Conservation (phyloP, 192 early-diverging fungal genomes). For the Allomyces arbusculus region DNA sequence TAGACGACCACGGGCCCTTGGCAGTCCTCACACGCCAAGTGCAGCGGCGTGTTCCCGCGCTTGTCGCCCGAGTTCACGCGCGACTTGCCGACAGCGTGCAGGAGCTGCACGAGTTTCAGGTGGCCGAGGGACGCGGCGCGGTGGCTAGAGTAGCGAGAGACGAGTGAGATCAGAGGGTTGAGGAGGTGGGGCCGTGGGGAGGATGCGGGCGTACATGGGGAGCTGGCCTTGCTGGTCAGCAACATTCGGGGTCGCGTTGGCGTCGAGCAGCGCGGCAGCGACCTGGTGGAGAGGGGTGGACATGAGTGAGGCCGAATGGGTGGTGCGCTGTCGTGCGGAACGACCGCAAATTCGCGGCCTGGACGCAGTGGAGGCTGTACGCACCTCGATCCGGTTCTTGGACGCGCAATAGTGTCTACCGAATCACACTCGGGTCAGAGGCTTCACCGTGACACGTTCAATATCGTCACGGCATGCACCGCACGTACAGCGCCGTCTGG, state of each 20-base stretch:
- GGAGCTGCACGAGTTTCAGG: neutral
- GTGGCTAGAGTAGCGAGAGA: neutral
- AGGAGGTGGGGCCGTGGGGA: neutral
- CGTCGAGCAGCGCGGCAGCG: neutral
- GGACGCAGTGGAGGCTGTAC: neutral
- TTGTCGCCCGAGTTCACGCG: neutral
- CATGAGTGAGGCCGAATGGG: too few species aligned
- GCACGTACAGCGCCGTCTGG: neutral
- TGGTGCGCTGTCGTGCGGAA: neutral
- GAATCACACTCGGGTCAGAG: too few species aligned
- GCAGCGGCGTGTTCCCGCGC: neutral
- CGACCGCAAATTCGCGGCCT: too few species aligned
- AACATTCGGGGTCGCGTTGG: neutral
- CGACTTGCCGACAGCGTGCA: neutral
- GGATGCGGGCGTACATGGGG: neutral
- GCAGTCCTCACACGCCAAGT: neutral
- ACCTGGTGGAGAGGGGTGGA: too few species aligned
- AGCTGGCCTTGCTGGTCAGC: neutral
- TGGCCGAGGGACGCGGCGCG: neutral
- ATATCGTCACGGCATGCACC: neutral
- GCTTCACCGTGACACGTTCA: neutral
- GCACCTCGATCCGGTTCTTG: neutral
- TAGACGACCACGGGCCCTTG: neutral
- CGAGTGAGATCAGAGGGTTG: neutral
- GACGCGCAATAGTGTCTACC: neutral